Percentiles rank a stretch among this genome's conserved stretches.
phyloP scores from a whole-genome alignment of 495 filamentous ascomycete species.

The Xylaria intraflava region DNA sequence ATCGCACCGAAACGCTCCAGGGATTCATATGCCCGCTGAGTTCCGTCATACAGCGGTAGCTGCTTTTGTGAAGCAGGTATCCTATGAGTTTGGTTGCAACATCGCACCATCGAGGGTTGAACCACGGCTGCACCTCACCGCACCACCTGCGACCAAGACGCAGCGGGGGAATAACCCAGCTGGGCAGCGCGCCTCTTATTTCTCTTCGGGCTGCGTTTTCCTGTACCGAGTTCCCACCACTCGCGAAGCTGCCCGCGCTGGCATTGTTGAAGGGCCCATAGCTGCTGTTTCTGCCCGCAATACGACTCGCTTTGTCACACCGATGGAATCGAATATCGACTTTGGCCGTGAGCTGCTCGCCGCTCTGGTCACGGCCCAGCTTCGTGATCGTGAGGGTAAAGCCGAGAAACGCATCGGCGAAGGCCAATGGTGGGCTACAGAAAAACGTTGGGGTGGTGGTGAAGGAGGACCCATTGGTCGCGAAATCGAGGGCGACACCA shows the following conservation, averaged over 20 bases:
- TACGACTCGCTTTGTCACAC: constrained; percentile 42
- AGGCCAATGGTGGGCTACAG: constrained; percentile 73
- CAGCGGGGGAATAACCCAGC: constrained; percentile 39
- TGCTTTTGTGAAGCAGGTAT: constrained; percentile 68
- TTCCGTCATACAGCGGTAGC: constrained; percentile 63
- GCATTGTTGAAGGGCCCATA: constrained; percentile 72
- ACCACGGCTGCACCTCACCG: constrained; percentile 52
- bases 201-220: constrained; percentile 46
- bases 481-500: constrained; percentile 42
- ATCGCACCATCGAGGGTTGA: constrained; percentile 54
- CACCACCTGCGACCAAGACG: constrained; percentile 20
- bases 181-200: constrained; percentile 39
- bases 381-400: constrained; percentile 66
- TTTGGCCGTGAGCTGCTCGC: constrained; percentile 66
- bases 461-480: constrained; percentile 55
- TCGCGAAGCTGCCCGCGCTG: constrained; percentile 60
- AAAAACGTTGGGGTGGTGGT: constrained; percentile 70
- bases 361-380: constrained; percentile 73
- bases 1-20: constrained; percentile 55
- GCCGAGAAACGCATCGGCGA: constrained; percentile 62
- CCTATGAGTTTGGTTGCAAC: constrained; percentile 75
- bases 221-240: constrained; percentile 64
- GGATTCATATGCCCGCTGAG: constrained; percentile 68
- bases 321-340: constrained; percentile 53
- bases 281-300: constrained; percentile 53